Evolutionary conservation across 371 early-diverging fungal genomes (phyloP).

Genomic region (Mycotypha africana): DNA sequence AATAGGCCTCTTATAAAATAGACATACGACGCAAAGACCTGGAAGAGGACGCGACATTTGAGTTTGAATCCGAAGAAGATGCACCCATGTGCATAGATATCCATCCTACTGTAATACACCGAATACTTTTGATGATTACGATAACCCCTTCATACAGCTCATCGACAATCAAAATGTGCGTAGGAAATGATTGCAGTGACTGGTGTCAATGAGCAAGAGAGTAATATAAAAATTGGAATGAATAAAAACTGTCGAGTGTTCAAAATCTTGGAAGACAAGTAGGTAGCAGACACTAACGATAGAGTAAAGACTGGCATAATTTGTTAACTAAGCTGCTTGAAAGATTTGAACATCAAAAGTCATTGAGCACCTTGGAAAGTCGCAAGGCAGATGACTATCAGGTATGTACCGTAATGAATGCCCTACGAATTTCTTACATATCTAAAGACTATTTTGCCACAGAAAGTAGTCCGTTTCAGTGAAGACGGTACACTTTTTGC

Average conservation of each 20-base stretch:
- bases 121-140: not conserved
- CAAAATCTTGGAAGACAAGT: slow-evolving; percentile 34
- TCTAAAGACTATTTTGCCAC: too few species aligned
- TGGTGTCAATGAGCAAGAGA: slow-evolving; percentile 55
- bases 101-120: slow-evolving; percentile 54
- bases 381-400: slow-evolving; percentile 45
- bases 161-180: too few species aligned
- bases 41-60: slow-evolving; percentile 40
- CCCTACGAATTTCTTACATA: not conserved
- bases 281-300: slow-evolving; percentile 4
- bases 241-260: slow-evolving; percentile 63
- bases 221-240: slow-evolving; percentile 45
- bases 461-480: slow-evolving; percentile 50
- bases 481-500: slow-evolving; percentile 55
- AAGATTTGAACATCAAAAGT: slow-evolving; percentile 13
- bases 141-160: too few species aligned
- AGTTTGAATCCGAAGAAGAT: slow-evolving; percentile 58
- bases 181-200: slow-evolving; percentile 40
- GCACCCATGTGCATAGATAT: slow-evolving; percentile 67
- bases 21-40: slow-evolving; percentile 46
- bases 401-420: too few species aligned
- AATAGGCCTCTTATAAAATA: slow-evolving; percentile 54
- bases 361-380: slow-evolving; percentile 39
- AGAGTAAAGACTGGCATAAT: not conserved
- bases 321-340: too few species aligned